phyloP scores from a whole-genome alignment of 805 yeast genomes.

The Sugiyamaella smithiae region DNA sequence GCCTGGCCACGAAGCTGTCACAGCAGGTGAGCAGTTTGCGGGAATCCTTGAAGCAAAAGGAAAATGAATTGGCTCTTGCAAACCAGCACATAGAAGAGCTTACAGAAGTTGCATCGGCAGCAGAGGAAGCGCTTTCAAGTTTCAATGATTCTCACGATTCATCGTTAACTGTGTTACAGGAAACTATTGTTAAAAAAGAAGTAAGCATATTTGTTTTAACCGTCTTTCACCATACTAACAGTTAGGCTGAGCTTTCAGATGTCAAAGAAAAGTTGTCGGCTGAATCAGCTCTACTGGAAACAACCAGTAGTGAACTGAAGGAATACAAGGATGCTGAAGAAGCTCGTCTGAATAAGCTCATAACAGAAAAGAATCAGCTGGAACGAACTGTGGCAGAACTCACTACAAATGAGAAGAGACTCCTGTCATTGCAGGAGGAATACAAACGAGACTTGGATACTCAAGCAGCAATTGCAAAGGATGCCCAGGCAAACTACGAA shows the following conservation, averaged over 20 bases:
- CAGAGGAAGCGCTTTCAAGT: constrained; percentile 60
- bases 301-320: constrained; percentile 25
- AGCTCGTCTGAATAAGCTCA: constrained; percentile 25
- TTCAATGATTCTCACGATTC: constrained; percentile 55
- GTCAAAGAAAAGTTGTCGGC: constrained; percentile 22
- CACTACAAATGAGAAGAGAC: constrained; percentile 29
- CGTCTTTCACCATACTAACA: neutral
- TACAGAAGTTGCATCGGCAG: constrained; percentile 58
- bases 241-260: constrained; percentile 23
- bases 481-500: constrained; percentile 54
- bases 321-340: constrained; percentile 19
- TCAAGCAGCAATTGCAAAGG: constrained; percentile 48
- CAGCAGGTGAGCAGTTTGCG: constrained; percentile 8
- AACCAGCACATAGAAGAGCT: constrained; percentile 59
- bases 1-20: constrained; percentile 23
- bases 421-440: constrained; percentile 34
- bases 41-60: constrained; percentile 18
- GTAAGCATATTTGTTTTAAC: constrained; percentile 5
- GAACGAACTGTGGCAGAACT: constrained; percentile 22
- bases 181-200: constrained; percentile 20
- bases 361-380: constrained; percentile 24
- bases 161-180: constrained; percentile 34
- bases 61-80: constrained; percentile 55
- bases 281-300: constrained; percentile 20
- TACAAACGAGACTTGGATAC: constrained; percentile 38